Evolutionary conservation across 345 rosid genomes (phyloP).

Genomic region (Ceriops zippeliana): DNA sequence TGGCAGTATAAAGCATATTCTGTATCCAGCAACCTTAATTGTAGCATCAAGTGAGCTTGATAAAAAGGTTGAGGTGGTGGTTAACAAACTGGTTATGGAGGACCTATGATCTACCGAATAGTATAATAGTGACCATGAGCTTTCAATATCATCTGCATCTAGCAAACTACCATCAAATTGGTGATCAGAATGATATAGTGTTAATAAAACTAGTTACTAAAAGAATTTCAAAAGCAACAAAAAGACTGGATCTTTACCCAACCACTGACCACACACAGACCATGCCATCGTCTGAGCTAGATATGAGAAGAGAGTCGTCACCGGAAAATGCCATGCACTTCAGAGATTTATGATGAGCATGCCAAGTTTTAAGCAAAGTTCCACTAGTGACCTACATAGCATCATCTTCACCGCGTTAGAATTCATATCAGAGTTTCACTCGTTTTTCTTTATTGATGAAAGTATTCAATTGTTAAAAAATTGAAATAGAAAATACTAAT

Average conservation of each 20-base stretch:
- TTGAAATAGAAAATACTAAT: too few species aligned
- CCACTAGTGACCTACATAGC: constrained; percentile 40
- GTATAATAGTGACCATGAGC: constrained; percentile 29
- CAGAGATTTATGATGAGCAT: constrained; percentile 37
- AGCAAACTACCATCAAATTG: constrained; percentile 29
- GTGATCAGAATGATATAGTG: constrained; percentile 18
- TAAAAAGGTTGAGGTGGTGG: constrained; percentile 28
- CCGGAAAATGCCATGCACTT: constrained; percentile 43
- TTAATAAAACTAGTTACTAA: background rate
- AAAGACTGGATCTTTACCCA: constrained; percentile 29
- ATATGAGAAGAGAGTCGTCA: constrained; percentile 45
- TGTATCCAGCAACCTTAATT: constrained; percentile 39
- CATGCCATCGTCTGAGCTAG: constrained; percentile 49
- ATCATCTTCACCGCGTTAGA: constrained; percentile 12
- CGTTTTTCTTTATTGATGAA: background rate
- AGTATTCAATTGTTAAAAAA: too few species aligned
- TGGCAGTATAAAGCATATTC: background rate
- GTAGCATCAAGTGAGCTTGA: constrained; percentile 54
- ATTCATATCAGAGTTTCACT: too few species aligned
- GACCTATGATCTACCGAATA: constrained; percentile 38
- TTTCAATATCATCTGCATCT: constrained; percentile 32
- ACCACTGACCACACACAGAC: constrained; percentile 44
- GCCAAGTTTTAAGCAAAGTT: constrained; percentile 45
- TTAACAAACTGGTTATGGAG: constrained; percentile 41
- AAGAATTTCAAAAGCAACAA: background rate